These are phyloP conservation scores for Fraxinus latifolia DNA, from an alignment of 305 asterid species.

Conservation along the genomic window DNA sequence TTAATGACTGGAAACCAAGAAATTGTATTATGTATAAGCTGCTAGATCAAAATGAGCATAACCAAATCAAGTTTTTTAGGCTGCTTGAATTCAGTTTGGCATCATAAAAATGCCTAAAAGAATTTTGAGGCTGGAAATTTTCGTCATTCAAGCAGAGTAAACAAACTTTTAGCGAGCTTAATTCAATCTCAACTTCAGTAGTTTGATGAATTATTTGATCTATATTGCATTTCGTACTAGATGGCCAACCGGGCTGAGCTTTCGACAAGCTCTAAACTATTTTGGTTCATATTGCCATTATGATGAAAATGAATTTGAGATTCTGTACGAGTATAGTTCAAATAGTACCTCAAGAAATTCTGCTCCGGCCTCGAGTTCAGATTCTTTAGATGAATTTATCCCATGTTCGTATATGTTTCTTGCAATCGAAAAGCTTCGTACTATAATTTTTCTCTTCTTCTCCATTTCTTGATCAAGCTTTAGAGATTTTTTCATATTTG, in stretches of 20 bases:
- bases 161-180: not conserved
- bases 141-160: not conserved
- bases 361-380: slow-evolving; percentile 76
- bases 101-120: not conserved
- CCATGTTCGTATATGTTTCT: slow-evolving; percentile 46
- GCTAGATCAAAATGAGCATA: not conserved
- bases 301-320: not conserved
- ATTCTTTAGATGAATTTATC: slow-evolving; percentile 27
- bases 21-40: not conserved
- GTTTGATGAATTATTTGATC: not conserved
- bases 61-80: not conserved
- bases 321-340: not conserved
- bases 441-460: slow-evolving; percentile 53
- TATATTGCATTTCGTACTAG: too few relatives aligned
- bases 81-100: not conserved
- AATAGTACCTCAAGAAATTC: slow-evolving; percentile 70
- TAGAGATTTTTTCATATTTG: slow-evolving; percentile 33
- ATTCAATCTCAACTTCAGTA: not conserved
- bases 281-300: not conserved
- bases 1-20: too few relatives aligned
- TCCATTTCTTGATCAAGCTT: slow-evolving; percentile 54
- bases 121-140: not conserved
- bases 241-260: not conserved
- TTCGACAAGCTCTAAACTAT: not conserved
- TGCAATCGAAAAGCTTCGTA: slow-evolving; percentile 17